Percentiles rank a stretch among this genome's conserved stretches.
phyloP scores from a whole-genome alignment of 495 filamentous ascomycete species.

The Hyaloscypha finlandica region DNA sequence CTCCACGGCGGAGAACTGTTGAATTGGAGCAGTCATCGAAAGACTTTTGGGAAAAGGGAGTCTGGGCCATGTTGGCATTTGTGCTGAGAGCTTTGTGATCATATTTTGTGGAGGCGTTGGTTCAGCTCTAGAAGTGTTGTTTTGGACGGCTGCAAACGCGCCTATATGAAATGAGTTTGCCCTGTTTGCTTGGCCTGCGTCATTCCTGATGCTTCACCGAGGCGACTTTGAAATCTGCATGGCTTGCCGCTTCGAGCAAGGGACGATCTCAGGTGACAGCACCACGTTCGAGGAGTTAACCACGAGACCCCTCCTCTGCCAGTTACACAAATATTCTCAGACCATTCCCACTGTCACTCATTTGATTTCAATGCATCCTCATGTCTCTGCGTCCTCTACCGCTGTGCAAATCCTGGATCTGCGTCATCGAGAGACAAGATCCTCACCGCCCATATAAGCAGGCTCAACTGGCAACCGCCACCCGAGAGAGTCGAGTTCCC shows the following conservation, averaged over 20 bases:
- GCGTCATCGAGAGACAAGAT: background rate
- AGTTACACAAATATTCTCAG: background rate
- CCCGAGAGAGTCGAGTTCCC: background rate
- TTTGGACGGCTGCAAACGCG: background rate
- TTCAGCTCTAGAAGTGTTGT: background rate
- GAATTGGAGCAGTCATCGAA: constrained; percentile 3
- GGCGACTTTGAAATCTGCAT: background rate
- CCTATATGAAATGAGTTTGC: background rate
- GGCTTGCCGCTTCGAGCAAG: background rate
- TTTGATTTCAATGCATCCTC: background rate
- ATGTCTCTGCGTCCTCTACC: background rate
- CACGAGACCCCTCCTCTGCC: background rate
- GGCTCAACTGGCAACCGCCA: background rate
- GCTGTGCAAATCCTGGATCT: constrained; percentile 5
- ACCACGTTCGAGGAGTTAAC: background rate
- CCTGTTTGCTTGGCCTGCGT: background rate
- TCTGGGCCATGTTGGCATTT: constrained; percentile 1
- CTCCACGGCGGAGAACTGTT: constrained; percentile 25
- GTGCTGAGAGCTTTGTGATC: constrained; percentile 21
- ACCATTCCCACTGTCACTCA: background rate
- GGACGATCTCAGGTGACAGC: background rate
- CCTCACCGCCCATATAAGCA: constrained; percentile 10
- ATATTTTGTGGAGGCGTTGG: constrained; percentile 9
- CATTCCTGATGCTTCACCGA: background rate
- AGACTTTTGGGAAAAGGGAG: background rate